phyloP scores from a whole-genome alignment of 2,329 filamentous ascomycete genomes.

The Sporothrix inflata region DNA sequence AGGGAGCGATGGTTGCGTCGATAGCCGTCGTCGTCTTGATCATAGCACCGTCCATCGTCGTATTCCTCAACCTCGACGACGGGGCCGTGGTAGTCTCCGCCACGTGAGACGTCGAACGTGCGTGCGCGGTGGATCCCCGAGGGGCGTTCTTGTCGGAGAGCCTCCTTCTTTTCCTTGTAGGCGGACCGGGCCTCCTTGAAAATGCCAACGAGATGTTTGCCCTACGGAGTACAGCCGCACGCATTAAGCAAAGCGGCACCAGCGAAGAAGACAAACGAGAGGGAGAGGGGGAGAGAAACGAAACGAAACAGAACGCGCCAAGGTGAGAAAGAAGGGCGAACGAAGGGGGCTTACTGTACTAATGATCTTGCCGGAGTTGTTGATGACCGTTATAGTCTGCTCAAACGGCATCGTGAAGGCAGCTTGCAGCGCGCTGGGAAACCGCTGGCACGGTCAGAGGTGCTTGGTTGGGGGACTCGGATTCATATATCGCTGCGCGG shows the following conservation, averaged over 20 bases:
- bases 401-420: conserved; percentile 48
- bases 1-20: conserved; percentile 25
- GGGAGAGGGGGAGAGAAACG: not conserved
- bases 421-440: not conserved
- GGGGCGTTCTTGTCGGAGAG: conserved; percentile 69
- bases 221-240: conserved; percentile 59
- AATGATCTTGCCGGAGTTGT: conserved; percentile 87
- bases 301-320: not conserved
- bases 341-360: conserved; percentile 67
- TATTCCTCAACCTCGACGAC: conserved; percentile 37
- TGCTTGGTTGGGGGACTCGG: not conserved
- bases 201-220: conserved; percentile 85
- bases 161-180: conserved; percentile 85
- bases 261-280: not conserved
- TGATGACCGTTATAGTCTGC: conserved; percentile 86
- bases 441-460: not conserved
- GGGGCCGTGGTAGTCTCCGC: conserved; percentile 38
- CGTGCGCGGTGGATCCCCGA: conserved; percentile 59
- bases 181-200: conserved; percentile 90
- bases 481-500: not conserved
- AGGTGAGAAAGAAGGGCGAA: not conserved
- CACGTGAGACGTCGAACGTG: conserved; percentile 50
- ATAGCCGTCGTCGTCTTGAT: conserved; percentile 33
- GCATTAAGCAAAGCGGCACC: not conserved
- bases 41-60: conserved; percentile 37